phyloP scores from a whole-genome alignment of 257 asterid species.

The Eustoma russellianum region DNA sequence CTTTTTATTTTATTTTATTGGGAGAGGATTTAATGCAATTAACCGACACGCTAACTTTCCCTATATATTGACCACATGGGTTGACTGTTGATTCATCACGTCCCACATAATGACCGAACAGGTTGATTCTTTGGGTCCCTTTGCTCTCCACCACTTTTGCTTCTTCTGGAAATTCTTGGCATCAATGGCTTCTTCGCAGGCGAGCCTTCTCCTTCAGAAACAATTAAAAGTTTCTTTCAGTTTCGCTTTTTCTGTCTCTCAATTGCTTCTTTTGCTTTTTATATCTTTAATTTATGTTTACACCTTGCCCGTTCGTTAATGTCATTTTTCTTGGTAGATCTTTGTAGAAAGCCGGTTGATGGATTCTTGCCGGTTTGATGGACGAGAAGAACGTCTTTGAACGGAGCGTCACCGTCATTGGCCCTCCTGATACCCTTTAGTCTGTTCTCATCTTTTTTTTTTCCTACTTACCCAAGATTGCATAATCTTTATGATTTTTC shows the following conservation, averaged over 20 bases:
- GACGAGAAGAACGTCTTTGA: conserved; percentile 68
- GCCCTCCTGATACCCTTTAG: conserved; percentile 69
- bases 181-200: conserved; percentile 34
- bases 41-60: too few species aligned
- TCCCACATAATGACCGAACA: too few species aligned
- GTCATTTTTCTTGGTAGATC: conserved; percentile 36
- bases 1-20: too few species aligned
- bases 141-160: too few species aligned
- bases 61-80: too few species aligned
- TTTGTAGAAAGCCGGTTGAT: conserved; percentile 59
- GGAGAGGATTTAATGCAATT: too few species aligned
- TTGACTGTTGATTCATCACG: too few species aligned
- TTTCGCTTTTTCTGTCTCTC: neutral
- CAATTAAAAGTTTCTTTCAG: conserved; percentile 47
- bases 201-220: conserved; percentile 67
- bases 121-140: too few species aligned
- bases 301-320: too few species aligned
- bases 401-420: conserved; percentile 83
- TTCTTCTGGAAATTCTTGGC: too few species aligned
- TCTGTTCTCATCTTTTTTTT: conserved; percentile 5
- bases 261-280: neutral
- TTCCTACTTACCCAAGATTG: conserved; percentile 1
- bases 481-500: too few species aligned
- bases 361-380: conserved; percentile 75
- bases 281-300: too few species aligned